phyloP scores from a whole-genome alignment of 768 basidiomycete species.

The Suillus bovinus region DNA sequence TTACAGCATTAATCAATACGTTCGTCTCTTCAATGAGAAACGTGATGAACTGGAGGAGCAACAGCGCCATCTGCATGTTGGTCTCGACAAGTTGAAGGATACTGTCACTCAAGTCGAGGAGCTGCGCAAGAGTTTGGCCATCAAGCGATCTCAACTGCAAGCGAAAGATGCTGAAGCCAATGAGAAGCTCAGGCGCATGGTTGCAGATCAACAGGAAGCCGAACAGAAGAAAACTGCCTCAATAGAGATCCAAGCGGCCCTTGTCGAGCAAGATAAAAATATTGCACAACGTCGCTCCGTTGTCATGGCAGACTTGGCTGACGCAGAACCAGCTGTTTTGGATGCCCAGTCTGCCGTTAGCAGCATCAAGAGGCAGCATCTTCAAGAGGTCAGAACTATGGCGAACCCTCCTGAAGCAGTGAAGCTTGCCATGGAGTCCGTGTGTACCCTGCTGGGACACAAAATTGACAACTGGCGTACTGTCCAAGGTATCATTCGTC shows the following conservation, averaged over 20 bases:
- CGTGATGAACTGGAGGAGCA: slow-evolving; percentile 98
- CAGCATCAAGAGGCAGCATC: slow-evolving; percentile 92
- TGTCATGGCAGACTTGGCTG: slow-evolving; percentile 93
- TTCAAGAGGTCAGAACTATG: slow-evolving; percentile 98
- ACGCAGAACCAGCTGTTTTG: slow-evolving; percentile 95
- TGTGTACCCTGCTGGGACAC: slow-evolving; percentile 94
- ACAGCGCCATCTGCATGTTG: slow-evolving; percentile 97
- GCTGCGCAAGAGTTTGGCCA: slow-evolving; percentile 90
- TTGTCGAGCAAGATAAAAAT: slow-evolving; percentile 86
- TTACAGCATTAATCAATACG: slow-evolving; percentile 93
- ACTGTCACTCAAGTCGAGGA: slow-evolving; percentile 98
- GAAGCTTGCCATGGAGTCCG: slow-evolving; percentile 98
- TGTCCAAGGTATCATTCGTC: slow-evolving; percentile 92
- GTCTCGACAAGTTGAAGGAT: slow-evolving; percentile 92
- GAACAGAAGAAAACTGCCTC: slow-evolving; percentile 98
- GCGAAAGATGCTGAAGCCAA: slow-evolving; percentile 96
- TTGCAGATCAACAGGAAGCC: slow-evolving; percentile 96
- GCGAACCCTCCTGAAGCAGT: slow-evolving; percentile 98
- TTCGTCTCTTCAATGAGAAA: slow-evolving; percentile 92
- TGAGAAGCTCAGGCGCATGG: slow-evolving; percentile 97
- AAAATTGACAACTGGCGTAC: slow-evolving; percentile 97
- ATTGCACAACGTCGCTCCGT: slow-evolving; percentile 87
- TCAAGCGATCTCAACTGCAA: slow-evolving; percentile 89
- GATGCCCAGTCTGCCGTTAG: slow-evolving; percentile 97
- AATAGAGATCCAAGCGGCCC: slow-evolving; percentile 91